These are phyloP conservation scores for Poterioochromonas sp. DNA, from an alignment of 352 stramenopile species.

Conservation along the genomic window DNA sequence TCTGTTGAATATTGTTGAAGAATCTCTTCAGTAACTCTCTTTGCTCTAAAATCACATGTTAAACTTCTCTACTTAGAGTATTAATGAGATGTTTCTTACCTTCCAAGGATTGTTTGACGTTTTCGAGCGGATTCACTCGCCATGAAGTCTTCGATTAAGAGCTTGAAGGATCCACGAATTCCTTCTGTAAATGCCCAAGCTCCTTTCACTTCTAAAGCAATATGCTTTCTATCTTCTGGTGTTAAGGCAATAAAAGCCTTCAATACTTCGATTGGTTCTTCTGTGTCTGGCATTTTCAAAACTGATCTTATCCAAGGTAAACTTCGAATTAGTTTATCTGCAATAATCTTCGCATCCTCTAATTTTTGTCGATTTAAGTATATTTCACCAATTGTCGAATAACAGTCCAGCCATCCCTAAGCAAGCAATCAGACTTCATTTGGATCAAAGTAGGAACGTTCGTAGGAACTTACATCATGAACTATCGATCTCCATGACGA, in stretches of 20 bases:
- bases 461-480: background rate
- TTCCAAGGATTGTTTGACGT: background rate
- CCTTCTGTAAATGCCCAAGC: background rate
- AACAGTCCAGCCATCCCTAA: background rate
- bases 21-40: background rate
- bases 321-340: background rate
- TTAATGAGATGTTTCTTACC: background rate
- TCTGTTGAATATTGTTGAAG: too few species aligned
- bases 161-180: background rate
- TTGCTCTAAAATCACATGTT: background rate
- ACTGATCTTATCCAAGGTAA: background rate
- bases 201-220: background rate
- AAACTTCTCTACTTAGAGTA: background rate
- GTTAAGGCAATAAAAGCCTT: background rate
- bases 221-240: background rate
- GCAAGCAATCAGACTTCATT: background rate
- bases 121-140: background rate
- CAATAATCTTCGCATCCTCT: background rate
- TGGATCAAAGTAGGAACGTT: background rate
- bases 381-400: background rate
- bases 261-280: background rate
- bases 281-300: background rate
- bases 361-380: background rate
- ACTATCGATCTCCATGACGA: background rate
- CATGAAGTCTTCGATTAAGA: background rate